Evolutionary conservation across 2,329 filamentous ascomycete genomes (phyloP).

Genomic region (Ophiostoma novo-ulmi): DNA sequence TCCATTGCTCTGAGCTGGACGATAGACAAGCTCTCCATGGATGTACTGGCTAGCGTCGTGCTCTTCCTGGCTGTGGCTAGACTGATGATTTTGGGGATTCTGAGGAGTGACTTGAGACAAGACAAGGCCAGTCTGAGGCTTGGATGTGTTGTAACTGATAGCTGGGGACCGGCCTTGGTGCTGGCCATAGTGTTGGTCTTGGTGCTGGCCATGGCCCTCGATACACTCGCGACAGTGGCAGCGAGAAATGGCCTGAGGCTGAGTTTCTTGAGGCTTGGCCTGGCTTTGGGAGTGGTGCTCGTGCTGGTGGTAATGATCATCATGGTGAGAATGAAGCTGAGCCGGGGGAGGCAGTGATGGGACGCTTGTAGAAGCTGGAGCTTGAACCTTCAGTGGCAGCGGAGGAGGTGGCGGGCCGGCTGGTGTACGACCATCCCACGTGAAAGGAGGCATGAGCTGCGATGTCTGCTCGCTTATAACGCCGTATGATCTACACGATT

Average conservation of each 20-base stretch:
- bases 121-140: not conserved
- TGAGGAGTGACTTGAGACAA: not conserved
- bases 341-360: not conserved
- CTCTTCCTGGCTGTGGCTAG: not conserved
- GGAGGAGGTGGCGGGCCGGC: not conserved
- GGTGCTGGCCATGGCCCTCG: not conserved
- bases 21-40: conserved; percentile 10
- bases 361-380: not conserved
- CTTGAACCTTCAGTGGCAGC: not conserved
- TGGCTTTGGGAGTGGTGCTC: not conserved
- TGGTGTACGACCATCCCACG: conserved; percentile 13
- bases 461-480: not conserved
- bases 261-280: not conserved
- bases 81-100: not conserved
- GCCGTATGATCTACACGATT: conserved; percentile 15
- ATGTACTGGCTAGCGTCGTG: not conserved
- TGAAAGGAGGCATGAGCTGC: conserved; percentile 14
- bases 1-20: not conserved
- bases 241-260: not conserved
- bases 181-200: not conserved
- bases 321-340: not conserved
- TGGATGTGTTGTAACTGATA: not conserved
- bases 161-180: too few relatives aligned
- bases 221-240: not conserved
- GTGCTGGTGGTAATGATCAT: not conserved